Evolutionary conservation across 805 yeast species (phyloP).

Genomic region (Schwanniomyces polymorphus): DNA sequence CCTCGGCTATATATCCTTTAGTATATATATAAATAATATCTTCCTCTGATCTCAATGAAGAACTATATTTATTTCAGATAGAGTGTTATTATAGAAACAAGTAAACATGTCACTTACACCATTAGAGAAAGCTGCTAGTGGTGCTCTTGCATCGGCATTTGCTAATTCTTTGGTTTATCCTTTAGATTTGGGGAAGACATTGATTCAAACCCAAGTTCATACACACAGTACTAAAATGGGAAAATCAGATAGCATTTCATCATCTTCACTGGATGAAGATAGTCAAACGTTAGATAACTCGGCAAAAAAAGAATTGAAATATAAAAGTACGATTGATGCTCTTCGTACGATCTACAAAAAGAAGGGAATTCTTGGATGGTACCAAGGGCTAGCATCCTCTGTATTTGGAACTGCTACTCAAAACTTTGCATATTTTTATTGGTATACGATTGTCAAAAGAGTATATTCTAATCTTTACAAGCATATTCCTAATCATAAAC

Average conservation of each 20-base stretch:
- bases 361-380: conserved; percentile 68
- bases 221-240: conserved; percentile 11
- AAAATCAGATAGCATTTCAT: background rate
- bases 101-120: conserved; percentile 54
- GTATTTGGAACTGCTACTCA: conserved; percentile 72
- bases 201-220: conserved; percentile 69
- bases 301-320: conserved; percentile 33
- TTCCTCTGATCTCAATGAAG: background rate
- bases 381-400: conserved; percentile 69
- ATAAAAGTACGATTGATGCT: conserved; percentile 63
- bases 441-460: conserved; percentile 75
- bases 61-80: background rate
- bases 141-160: conserved; percentile 77
- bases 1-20: background rate
- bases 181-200: conserved; percentile 72
- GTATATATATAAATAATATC: background rate
- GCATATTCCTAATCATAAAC: conserved; percentile 35
- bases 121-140: conserved; percentile 77
- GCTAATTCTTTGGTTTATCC: conserved; percentile 84
- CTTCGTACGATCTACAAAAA: conserved; percentile 54
- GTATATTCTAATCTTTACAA: conserved; percentile 44
- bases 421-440: conserved; percentile 81
- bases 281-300: background rate
- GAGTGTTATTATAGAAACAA: background rate
- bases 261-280: conserved; percentile 6